A percentile compares a stretch with the other conserved stretches of the same genome.
Conservation (phyloP, 495 filamentous ascomycete species). For the Penicillium canariense region DNA sequence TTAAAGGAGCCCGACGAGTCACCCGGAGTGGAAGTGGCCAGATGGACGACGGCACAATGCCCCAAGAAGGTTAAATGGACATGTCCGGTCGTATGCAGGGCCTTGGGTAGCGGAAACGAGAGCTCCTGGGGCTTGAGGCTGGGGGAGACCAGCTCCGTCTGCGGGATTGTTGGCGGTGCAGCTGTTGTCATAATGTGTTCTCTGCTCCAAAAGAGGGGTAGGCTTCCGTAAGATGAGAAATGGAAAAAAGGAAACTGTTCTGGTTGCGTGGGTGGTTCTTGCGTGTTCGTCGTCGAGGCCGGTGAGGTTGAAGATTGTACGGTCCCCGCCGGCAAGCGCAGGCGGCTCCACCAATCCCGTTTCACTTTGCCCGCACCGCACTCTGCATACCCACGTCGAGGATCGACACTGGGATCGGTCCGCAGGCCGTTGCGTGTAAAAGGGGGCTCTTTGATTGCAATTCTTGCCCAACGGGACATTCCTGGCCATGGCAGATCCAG, state of each 20-base stretch:
- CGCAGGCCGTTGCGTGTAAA: not conserved
- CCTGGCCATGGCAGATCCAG: constrained; percentile 17
- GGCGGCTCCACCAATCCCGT: constrained; percentile 21
- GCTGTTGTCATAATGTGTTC: constrained; percentile 10
- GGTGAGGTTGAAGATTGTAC: constrained; percentile 11
- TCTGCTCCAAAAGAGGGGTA: too few species aligned
- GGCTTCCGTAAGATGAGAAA: not conserved
- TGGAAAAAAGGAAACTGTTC: not conserved
- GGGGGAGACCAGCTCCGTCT: constrained; percentile 22
- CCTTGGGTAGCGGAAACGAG: constrained; percentile 73
- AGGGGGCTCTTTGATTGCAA: not conserved
- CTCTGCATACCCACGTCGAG: constrained; percentile 1
- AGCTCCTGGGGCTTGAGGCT: constrained; percentile 57
- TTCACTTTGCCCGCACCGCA: constrained; percentile 18
- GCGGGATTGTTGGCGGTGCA: constrained; percentile 8
- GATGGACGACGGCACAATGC: constrained; percentile 68
- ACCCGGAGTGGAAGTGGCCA: constrained; percentile 68
- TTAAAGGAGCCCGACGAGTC: constrained; percentile 43
- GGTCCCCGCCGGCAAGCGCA: constrained; percentile 17
- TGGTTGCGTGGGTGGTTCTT: not conserved
- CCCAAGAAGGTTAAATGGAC: constrained; percentile 68
- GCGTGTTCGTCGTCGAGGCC: not conserved
- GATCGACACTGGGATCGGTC: not conserved
- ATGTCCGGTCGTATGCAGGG: constrained; percentile 75
- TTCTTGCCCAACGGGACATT: not conserved